Evolutionary conservation across 306 rosid genomes (phyloP).

Genomic region (Rubus parviflorus): DNA sequence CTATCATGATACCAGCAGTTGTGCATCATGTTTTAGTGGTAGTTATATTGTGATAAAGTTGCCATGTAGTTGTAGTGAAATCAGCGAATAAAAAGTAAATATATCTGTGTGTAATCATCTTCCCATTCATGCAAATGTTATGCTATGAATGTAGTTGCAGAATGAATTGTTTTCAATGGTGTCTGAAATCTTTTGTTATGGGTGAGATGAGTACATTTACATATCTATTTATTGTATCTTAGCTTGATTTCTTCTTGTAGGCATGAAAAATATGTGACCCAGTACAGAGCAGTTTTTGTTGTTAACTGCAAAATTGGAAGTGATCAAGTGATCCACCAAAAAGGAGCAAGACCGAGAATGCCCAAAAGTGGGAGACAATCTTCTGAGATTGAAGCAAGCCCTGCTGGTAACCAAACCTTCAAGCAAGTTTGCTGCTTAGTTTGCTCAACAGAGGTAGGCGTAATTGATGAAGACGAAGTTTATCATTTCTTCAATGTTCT

Average conservation of each 20-base stretch:
- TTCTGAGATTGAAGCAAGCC: conserved; percentile 30
- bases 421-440: conserved; percentile 64
- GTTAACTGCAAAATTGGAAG: conserved; percentile 60
- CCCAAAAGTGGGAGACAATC: conserved; percentile 38
- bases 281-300: conserved; percentile 73
- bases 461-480: conserved; percentile 58
- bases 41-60: background rate
- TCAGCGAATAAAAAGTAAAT: background rate
- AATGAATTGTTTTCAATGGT: background rate
- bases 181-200: background rate
- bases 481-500: conserved; percentile 70
- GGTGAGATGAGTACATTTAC: background rate
- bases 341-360: conserved; percentile 33
- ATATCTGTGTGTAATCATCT: background rate
- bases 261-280: conserved; percentile 79
- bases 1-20: background rate
- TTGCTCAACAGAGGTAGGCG: conserved; percentile 76
- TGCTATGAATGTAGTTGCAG: conserved; percentile 5
- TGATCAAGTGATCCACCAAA: conserved; percentile 26
- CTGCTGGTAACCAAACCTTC: conserved; percentile 39
- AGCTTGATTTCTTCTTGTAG: conserved; percentile 41
- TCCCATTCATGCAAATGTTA: background rate
- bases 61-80: background rate
- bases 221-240: background rate
- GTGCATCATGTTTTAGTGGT: background rate